Evolutionary conservation across 257 asterid species (phyloP), one percentile per base, ranked within the genome.

Genomic region (Scutellaria baicalensis): DNA sequence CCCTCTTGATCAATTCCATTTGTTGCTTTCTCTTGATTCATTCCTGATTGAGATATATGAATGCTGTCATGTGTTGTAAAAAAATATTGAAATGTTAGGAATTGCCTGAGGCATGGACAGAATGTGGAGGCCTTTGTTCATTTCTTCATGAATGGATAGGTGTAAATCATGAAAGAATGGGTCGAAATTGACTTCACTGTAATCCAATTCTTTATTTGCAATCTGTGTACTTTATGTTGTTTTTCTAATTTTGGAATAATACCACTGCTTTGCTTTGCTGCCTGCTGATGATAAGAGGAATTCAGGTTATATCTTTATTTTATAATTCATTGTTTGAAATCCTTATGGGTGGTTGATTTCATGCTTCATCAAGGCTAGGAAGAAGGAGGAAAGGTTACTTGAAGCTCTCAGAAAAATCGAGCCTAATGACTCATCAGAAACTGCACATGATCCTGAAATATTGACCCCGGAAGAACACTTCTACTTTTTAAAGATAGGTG

Each of bases 401-500:
- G 92, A 83, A 86, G 89, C 93, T 33, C 95, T 94, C 39, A 62
- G 79, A 23, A 93, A 91, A 73, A 74, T 94, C 42, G 97, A 91
- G 82, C 99, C 96, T 3, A 94, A 94, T 66, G 99, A 94, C 72
- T 64, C 80, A 62, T 77, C 87, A 20, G 97, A 94, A 66, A 75
- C 92, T 35, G 82, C 76, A 9, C 99, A 94, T 56, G 99, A 94
- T 75, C 99, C 99, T 11, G 99, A 94, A 87, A 91, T 94, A 74
- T 65, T 94, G 85, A 94, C 99, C 23, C 99, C 99, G 0, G 99
- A 94, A 78, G 99, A 94, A 61, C 99, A 94, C 85, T 91, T 91
- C 81, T 94, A 94, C 87, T 94, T 82, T 66, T 64, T 94, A 80
- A 94, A 88, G 77, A 94, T 94, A 96, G 99, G 99, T 0, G 89